Base-by-base conservation (phyloP, 2,329 filamentous ascomycete species). In the Simplicillium sp. region DNA sequence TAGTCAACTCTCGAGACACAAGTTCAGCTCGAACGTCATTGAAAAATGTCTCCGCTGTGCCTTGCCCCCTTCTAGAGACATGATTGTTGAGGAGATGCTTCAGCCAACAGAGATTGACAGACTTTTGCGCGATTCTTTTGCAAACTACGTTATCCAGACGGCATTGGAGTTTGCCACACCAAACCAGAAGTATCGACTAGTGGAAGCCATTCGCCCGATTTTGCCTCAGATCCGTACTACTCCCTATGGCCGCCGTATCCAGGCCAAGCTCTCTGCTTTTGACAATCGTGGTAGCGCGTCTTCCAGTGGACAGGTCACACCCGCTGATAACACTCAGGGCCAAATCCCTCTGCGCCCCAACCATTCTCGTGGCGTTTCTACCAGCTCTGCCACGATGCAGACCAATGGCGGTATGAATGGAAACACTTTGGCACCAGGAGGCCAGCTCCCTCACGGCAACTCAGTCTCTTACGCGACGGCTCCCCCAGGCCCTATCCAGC, bases 1-100 rank as follows among this genome's bases (percentile, higher is more conserved):
- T 68, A 84, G 59, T 55, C 75, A 62, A 63, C 75, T 75, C 13
- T 97, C 92, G 6, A 89, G 88, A 59, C 92, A 98, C 69, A 98
- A 98, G 66, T 98, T 98, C 69, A 96, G 88, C 67, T 97, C 92
- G 55, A 98, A 98, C 53, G 92, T 98, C 43, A 90, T 98, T 48
- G 92, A 98, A 69, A 98, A 98, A 62, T 89, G 85, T 54, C 68
- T 97, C 44, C 87, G 92, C 42, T 94, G 87, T 57, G 82, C 89
- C 29, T 79, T 84, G 45, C 70, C 79, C 17, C 69, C 75, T 9
- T 84, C 84, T 39, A 88, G 84, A 58, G 83, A 87, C 52, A 72
- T 82, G 60, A 82, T 98, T 64, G 83, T 96, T 44, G 77, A 84
- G 29, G 92, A 97, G 66, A 82, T 98, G 56, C 70, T 82, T 43